These are phyloP conservation scores for Psilocybe tampanensis DNA, from an alignment of 768 basidiomycete genomes.

Conservation along the genomic window DNA sequence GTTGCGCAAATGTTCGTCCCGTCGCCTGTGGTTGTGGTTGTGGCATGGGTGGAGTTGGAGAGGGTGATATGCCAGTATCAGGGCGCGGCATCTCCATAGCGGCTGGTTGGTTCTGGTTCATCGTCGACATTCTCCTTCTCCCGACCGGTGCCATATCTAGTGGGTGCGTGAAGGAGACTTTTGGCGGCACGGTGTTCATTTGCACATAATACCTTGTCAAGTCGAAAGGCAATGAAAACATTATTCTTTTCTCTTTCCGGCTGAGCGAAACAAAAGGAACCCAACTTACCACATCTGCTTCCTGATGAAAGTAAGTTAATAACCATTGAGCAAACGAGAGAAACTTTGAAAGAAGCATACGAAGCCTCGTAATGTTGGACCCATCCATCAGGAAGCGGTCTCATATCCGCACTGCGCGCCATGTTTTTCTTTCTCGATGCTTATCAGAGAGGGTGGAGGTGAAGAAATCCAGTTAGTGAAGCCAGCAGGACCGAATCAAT, in stretches of 20 bases:
- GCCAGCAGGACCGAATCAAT: neutral
- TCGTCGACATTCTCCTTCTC: neutral
- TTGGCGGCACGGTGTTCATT: conserved; percentile 30
- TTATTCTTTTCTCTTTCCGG: neutral
- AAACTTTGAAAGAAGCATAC: conserved; percentile 21
- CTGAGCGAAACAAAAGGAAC: neutral
- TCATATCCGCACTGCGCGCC: conserved; percentile 13
- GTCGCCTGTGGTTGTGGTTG: conserved; percentile 8
- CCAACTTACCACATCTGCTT: conserved; percentile 24
- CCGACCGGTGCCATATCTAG: conserved; percentile 16
- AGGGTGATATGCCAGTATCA: neutral
- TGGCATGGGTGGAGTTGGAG: neutral
- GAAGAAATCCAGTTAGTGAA: neutral
- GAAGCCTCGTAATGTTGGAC: conserved; percentile 33
- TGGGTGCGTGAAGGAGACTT: conserved; percentile 37
- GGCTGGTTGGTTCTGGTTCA: conserved; percentile 10
- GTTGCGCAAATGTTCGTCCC: conserved; percentile 39
- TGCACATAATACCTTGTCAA: conserved; percentile 37
- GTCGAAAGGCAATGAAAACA: neutral
- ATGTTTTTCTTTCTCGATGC: neutral
- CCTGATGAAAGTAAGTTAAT: conserved; percentile 10
- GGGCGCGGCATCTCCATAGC: conserved; percentile 18
- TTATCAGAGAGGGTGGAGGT: neutral
- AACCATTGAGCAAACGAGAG: neutral
- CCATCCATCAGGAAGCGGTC: conserved; percentile 37